These are phyloP conservation scores for Asparagopsis taxiformis DNA, from an alignment of 31 red algal genomes.

Conservation along the genomic window DNA sequence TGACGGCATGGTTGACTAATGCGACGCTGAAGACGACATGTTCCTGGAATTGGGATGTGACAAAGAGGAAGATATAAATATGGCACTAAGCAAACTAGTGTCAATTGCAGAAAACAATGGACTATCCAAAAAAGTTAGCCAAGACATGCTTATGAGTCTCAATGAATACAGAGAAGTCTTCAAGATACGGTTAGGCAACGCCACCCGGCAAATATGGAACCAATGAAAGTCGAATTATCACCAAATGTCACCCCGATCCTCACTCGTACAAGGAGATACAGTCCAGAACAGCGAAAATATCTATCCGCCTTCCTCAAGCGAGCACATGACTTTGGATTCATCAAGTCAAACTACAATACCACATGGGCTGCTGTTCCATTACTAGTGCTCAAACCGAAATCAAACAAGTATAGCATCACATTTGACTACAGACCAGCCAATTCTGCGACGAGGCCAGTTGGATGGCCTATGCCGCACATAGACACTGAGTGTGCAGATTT, in stretches of 20 bases:
- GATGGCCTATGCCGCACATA: slow-evolving; percentile 9
- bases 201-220: not conserved
- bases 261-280: not conserved
- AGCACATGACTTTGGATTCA: not conserved
- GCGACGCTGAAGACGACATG: not conserved
- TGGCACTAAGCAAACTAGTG: not conserved
- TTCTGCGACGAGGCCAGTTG: not conserved
- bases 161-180: not conserved
- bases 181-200: not conserved
- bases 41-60: slow-evolving; percentile 9
- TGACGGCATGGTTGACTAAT: not conserved
- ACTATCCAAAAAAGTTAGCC: not conserved
- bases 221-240: slow-evolving; percentile 1
- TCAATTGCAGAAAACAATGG: not conserved
- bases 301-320: not conserved
- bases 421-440: not conserved
- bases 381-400: slow-evolving; percentile 7
- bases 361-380: not conserved
- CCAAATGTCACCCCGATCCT: not conserved
- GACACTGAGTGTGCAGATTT: slow-evolving; percentile 10
- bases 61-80: not conserved
- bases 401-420: slow-evolving; percentile 17
- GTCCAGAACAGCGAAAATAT: not conserved
- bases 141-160: not conserved
- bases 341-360: not conserved